Evolutionary conservation across 2,329 filamentous ascomycete genomes (phyloP).

Genomic region (Epichloe gansuensis): DNA sequence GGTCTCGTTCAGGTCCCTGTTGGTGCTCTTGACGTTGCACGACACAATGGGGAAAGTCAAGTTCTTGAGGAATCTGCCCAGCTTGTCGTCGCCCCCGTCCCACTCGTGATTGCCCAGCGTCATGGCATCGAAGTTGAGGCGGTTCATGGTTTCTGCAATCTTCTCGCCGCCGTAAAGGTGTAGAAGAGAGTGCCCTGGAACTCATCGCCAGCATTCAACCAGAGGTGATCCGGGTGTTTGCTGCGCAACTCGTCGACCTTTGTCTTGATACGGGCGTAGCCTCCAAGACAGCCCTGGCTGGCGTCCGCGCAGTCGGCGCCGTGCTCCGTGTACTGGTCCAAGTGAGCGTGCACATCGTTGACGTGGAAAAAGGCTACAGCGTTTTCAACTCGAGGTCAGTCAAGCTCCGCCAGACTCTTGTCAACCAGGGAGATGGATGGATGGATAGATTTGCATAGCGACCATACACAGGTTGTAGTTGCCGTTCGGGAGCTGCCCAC

Average conservation of each 20-base stretch:
- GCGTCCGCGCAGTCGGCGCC: constrained; percentile 50
- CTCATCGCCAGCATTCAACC: constrained; percentile 56
- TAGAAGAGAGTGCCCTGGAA: constrained; percentile 60
- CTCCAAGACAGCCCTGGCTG: constrained; percentile 47
- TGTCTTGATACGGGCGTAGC: constrained; percentile 52
- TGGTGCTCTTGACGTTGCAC: constrained; percentile 50
- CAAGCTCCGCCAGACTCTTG: too few relatives aligned
- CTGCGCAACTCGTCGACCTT: constrained; percentile 44
- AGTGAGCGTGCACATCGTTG: constrained; percentile 57
- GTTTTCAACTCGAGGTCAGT: neutral
- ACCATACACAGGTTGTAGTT: constrained; percentile 6
- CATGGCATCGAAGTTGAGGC: constrained; percentile 56
- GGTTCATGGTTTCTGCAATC: constrained; percentile 54
- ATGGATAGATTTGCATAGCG: neutral
- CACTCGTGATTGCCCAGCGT: constrained; percentile 58
- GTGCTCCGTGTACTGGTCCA: constrained; percentile 49
- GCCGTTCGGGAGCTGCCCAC: constrained; percentile 5
- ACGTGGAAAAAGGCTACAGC: constrained; percentile 49
- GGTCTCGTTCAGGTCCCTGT: constrained; percentile 46
- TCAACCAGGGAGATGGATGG: neutral
- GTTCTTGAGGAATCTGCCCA: constrained; percentile 50
- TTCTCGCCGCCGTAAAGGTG: constrained; percentile 54
- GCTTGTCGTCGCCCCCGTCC: constrained; percentile 49
- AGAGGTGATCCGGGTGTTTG: constrained; percentile 46
- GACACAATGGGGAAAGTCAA: constrained; percentile 53